Evolutionary conservation across 768 basidiomycete genomes (phyloP).

Genomic region (Filobasidium wieringae): DNA sequence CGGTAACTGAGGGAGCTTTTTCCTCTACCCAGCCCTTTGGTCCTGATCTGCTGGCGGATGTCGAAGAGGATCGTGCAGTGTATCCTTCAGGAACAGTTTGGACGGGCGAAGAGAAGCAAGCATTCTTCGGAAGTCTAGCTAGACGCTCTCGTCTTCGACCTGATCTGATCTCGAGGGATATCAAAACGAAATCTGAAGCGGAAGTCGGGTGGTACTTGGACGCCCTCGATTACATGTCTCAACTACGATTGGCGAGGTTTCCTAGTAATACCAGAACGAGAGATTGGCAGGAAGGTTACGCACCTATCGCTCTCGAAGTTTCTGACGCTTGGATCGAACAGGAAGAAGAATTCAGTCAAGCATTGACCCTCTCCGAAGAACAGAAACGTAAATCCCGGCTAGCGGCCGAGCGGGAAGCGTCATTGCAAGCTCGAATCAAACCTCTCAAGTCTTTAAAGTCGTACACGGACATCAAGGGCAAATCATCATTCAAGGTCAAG

Average conservation of each 20-base stretch:
- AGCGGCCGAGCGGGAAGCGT: constrained; percentile 2
- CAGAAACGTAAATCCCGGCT: constrained; percentile 27
- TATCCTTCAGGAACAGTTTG: constrained; percentile 43
- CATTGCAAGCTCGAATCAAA: not conserved
- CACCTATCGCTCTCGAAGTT: constrained; percentile 48
- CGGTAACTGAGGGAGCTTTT: not conserved
- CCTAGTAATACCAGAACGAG: constrained; percentile 37
- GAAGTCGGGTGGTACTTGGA: constrained; percentile 62
- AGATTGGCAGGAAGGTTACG: constrained; percentile 26
- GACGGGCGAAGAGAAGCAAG: constrained; percentile 56
- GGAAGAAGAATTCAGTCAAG: constrained; percentile 42
- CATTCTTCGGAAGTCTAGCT: constrained; percentile 59
- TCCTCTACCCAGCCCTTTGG: not conserved
- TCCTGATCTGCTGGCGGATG: too few relatives aligned
- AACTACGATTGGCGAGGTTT: constrained; percentile 17
- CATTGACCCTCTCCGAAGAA: not conserved
- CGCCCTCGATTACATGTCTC: constrained; percentile 46
- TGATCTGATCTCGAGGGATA: constrained; percentile 58
- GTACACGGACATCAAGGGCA: not conserved
- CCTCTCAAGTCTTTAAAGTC: not conserved
- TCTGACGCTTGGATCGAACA: constrained; percentile 46
- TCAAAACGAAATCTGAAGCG: constrained; percentile 51
- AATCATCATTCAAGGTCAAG: not conserved
- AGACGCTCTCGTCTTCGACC: constrained; percentile 60
- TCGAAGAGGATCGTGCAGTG: not conserved